Percentiles rank a stretch among this genome's conserved stretches.
Evolutionary conservation across 1,284 basidiomycete genomes (phyloP).

Genomic region (Abortiporus biennis): DNA sequence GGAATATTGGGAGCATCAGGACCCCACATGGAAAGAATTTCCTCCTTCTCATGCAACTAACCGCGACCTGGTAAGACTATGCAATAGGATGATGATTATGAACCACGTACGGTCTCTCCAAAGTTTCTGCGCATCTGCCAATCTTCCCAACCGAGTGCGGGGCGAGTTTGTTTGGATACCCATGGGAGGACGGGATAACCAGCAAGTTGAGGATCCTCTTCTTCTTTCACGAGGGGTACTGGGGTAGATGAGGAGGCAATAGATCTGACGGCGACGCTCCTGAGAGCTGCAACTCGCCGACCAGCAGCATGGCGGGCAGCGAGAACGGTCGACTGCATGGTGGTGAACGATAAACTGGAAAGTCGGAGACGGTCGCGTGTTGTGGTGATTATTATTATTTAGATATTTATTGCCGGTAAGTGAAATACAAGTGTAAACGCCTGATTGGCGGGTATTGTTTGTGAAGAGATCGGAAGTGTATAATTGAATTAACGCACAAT

Average conservation of each 20-base stretch:
- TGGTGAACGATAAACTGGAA: background rate
- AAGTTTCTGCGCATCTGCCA: slow-evolving; percentile 78
- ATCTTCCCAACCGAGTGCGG: slow-evolving; percentile 80
- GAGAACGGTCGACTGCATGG: slow-evolving; percentile 22
- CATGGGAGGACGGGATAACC: slow-evolving; percentile 77
- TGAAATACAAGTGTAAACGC: background rate
- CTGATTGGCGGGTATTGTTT: background rate
- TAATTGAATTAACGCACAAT: too few species aligned
- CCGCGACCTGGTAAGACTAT: slow-evolving; percentile 2
- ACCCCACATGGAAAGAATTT: slow-evolving; percentile 84
- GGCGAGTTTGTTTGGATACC: slow-evolving; percentile 61
- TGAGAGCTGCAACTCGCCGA: slow-evolving; percentile 17
- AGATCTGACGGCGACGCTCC: slow-evolving; percentile 13
- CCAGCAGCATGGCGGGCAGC: slow-evolving; percentile 13
- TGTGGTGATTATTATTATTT: background rate
- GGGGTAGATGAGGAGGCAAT: slow-evolving; percentile 22
- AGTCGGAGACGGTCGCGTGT: slow-evolving; percentile 4
- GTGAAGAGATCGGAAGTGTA: background rate
- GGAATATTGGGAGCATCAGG: slow-evolving; percentile 65
- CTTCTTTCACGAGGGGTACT: slow-evolving; percentile 21
- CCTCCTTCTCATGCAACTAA: slow-evolving; percentile 81
- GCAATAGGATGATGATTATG: background rate
- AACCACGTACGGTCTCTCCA: slow-evolving; percentile 68
- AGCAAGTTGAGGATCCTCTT: slow-evolving; percentile 59
- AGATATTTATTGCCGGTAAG: background rate